These are phyloP conservation scores for Ogataea saltuana DNA, from an alignment of 805 yeast species.

Conservation along the genomic window DNA sequence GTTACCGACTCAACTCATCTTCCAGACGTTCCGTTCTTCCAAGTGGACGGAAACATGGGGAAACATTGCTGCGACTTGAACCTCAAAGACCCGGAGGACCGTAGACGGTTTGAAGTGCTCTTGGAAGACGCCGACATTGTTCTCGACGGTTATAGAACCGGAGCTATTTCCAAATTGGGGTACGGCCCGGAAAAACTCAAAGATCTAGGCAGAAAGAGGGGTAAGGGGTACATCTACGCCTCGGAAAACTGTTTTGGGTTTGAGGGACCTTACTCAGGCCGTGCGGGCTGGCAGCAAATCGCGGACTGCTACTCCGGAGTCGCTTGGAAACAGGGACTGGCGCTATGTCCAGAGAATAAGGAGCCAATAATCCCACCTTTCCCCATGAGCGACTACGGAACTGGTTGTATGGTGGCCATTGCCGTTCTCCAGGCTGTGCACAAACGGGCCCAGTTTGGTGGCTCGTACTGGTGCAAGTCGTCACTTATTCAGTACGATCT, in stretches of 20 bases:
- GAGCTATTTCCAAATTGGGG: slow-evolving; percentile 34
- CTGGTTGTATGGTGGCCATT: slow-evolving; percentile 38
- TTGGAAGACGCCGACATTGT: slow-evolving; percentile 36
- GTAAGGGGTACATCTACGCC: slow-evolving; percentile 37
- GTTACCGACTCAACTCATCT: slow-evolving; percentile 30
- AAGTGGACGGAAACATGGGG: slow-evolving; percentile 39
- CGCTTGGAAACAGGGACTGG: slow-evolving; percentile 36
- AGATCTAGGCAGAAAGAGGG: slow-evolving; percentile 30
- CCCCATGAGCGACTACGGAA: slow-evolving; percentile 40
- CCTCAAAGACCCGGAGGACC: slow-evolving; percentile 32
- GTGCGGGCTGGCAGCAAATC: slow-evolving; percentile 42
- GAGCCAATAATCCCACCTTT: slow-evolving; percentile 40
- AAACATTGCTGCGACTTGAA: slow-evolving; percentile 36
- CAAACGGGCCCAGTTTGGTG: slow-evolving; percentile 33
- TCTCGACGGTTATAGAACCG: slow-evolving; percentile 37
- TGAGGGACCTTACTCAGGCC: slow-evolving; percentile 33
- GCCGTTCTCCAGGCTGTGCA: slow-evolving; percentile 34
- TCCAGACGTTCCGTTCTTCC: slow-evolving; percentile 39
- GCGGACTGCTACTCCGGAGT: slow-evolving; percentile 39
- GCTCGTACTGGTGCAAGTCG: slow-evolving; percentile 35
- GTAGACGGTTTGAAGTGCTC: slow-evolving; percentile 31
- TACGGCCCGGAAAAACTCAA: slow-evolving; percentile 34
- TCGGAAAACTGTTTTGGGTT: slow-evolving; percentile 36
- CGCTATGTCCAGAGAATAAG: slow-evolving; percentile 24
- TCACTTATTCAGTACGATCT: slow-evolving; percentile 37